Evolutionary conservation across 345 rosid species (phyloP), one percentile per base, ranked within the genome.

Genomic region (Syzygium grande): DNA sequence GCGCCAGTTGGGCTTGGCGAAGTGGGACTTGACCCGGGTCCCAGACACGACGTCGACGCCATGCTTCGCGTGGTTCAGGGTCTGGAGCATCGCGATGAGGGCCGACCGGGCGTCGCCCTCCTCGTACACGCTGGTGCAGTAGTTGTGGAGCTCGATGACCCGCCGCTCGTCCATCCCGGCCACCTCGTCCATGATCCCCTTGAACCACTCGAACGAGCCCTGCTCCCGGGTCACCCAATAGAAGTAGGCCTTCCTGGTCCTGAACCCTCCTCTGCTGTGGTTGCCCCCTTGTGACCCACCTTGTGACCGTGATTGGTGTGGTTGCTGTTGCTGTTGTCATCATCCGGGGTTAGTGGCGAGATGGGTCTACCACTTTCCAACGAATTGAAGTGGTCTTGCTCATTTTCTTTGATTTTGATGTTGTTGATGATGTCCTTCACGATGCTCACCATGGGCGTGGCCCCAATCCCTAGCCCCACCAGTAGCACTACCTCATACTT

Each of bases 201-300:
- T 97, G 89, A 97, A 97, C 99, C 99, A 97, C 84, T 97, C 98
- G 88, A 96, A 97, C 9, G 99, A 97, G 21, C 99, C 99, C 84
- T 97, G 99, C 29, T 97, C 99, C 17, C 98, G 87, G 4, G 99
- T 97, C 51, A 96, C 98, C 98, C 98, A 97, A 19, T 97, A 97
- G 94, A 96, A 97, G 90, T 96, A 97, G 21, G 99, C 98, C 87
- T 94, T 96, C 52, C 84, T 90, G 12, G 97, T 94, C 90, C 59
- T 94, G 92, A 97, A 94, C 84, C 88, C 86, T n/a, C 90, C 63
- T 27, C 52, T 86, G 59, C 53, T 84, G 15, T 84, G 85, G 51
- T 61, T 88, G 54, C 56, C 13, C 55, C 13, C 55, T 73, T 43
- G 51, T 43, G 61, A 52, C 56, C 34, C 25, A 17, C 80, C 80